These are phyloP conservation scores for Luffa aegyptiaca DNA, from an alignment of 306 rosid genomes.

Conservation along the genomic window DNA sequence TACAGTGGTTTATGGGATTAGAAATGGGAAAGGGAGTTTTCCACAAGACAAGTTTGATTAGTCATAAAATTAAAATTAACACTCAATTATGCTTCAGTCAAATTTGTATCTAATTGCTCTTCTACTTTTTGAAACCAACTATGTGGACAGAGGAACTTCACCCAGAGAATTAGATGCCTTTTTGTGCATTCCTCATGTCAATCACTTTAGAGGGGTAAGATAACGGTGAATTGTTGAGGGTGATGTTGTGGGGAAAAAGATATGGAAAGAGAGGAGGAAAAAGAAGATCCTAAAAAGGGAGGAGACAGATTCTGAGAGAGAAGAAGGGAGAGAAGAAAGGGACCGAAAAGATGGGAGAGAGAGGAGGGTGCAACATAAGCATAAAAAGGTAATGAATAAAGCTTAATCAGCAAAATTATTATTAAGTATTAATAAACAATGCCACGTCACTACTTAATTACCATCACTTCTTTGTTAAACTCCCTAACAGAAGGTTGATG, in stretches of 20 bases:
- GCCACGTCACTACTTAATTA: not conserved
- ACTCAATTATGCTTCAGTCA: not conserved
- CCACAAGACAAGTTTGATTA: not conserved
- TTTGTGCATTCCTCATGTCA: slow-evolving; percentile 74
- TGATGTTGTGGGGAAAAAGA: not conserved
- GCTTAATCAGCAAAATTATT: not conserved
- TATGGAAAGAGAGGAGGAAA: not conserved
- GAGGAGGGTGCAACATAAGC: not conserved
- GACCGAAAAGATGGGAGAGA: not conserved
- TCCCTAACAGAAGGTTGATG: not conserved
- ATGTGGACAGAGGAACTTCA: not conserved
- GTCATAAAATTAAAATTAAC: not conserved
- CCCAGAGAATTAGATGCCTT: slow-evolving; percentile 46
- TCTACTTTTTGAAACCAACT: not conserved
- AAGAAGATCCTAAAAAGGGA: not conserved
- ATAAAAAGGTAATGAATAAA: not conserved
- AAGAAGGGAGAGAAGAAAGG: not conserved
- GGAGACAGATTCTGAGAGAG: not conserved
- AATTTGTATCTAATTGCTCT: not conserved
- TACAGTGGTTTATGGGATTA: not conserved
- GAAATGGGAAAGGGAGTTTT: not conserved
- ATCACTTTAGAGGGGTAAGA: slow-evolving; percentile 26
- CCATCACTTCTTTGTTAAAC: not conserved
- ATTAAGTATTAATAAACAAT: not conserved
- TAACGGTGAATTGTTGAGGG: not conserved